Base-by-base conservation (phyloP, 2,329 filamentous ascomycete genomes). In the Neurospora crassa region DNA sequence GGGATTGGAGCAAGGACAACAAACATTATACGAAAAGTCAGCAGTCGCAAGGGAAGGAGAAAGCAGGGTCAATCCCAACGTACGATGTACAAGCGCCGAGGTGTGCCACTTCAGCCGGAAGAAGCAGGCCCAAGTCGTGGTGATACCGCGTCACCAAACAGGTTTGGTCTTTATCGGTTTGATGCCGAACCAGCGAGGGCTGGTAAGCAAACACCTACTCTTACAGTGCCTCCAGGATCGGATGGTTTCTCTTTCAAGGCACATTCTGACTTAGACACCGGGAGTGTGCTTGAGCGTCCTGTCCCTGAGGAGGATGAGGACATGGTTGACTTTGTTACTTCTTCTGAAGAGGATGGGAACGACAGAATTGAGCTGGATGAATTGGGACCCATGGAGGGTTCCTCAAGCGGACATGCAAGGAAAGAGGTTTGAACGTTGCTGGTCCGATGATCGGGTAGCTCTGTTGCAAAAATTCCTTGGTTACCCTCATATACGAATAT, bases 1-100 rank as follows among this genome's bases (percentile, higher is more conserved):
- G 76, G 72, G 70, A 74, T 79, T 29, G 76, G 76, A n/a, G 78
- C 77, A 5, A 76, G 70, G 68, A 72, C 80, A 11, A 75, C 76
- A 1, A 76, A 78, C 11, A 70, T 80, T 42, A 79, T 80, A 11
- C 77, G 77, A 42, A 79, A 78, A 71, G 77, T 79, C 59, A 81
- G 79, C 74, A 80, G 78, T 69, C 76, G 78, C 70, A 80, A 78
- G 34, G 72, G 67, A 29, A 53, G 47, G 20, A 63, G 47, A 14
- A 67, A 40, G 34, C 59, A 47, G 20, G 68, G 68, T 41, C 12
- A 73, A 72, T 7, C 67, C 40, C 24, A 70, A 41, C 41, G 68
- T n/a, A 16, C 59, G 53, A 63, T 37, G 53, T 63, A 63, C 53
- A 34, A 34, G 24, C 53, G 37, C 53, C 53, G 14, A 34, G 53